Evolutionary conservation across 345 rosid species (phyloP).

Genomic region (Brassica carinata): DNA sequence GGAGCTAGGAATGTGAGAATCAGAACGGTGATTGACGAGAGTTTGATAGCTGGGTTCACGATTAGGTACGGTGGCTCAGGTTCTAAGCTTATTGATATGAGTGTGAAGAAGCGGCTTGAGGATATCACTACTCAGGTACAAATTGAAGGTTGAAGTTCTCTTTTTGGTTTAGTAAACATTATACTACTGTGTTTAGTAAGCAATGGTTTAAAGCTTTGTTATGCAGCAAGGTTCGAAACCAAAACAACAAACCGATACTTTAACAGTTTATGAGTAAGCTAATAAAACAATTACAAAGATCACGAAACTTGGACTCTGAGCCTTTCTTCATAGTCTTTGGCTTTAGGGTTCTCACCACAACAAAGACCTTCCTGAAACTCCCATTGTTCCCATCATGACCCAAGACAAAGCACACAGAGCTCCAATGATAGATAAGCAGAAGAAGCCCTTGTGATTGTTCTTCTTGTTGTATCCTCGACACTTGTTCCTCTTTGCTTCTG

Average conservation of each 20-base stretch:
- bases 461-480: slow-evolving; percentile 27
- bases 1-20: not conserved
- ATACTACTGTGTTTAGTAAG: not conserved
- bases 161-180: too few relatives aligned
- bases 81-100: slow-evolving; percentile 8
- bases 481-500: slow-evolving; percentile 39
- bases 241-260: not conserved
- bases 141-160: not conserved
- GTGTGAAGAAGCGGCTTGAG: slow-evolving; percentile 1
- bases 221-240: not conserved
- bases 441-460: slow-evolving; percentile 40
- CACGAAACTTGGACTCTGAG: not conserved
- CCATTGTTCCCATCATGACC: slow-evolving; percentile 57
- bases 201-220: not conserved
- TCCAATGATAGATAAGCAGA: slow-evolving; percentile 59
- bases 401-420: slow-evolving; percentile 65
- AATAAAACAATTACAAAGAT: slow-evolving; percentile 15
- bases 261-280: slow-evolving; percentile 8
- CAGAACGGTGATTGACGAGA: not conserved
- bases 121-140: not conserved
- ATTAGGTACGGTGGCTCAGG: slow-evolving; percentile 1
- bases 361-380: slow-evolving; percentile 45
- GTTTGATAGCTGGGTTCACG: slow-evolving; percentile 5
- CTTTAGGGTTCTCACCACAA: slow-evolving; percentile 28
- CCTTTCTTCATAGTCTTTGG: not conserved